Conservation (phyloP, 208 protist species). For the Leishmania major region DNA sequence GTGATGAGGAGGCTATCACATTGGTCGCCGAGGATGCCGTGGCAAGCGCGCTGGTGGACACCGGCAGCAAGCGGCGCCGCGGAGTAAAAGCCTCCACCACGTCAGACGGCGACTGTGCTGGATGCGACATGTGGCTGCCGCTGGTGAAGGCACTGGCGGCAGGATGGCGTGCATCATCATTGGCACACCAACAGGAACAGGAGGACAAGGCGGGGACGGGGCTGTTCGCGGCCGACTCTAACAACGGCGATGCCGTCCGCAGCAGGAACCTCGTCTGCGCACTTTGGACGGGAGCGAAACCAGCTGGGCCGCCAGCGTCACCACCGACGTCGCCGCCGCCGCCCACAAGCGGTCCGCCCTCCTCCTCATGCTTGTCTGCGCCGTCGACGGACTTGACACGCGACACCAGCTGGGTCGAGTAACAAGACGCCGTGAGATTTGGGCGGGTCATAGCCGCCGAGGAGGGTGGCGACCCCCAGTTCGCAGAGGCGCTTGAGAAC, state of each 20-base stretch:
- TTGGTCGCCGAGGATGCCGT: not conserved
- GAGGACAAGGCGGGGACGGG: not conserved
- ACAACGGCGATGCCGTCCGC: not conserved
- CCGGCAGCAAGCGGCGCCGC: not conserved
- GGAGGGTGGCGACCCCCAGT: not conserved
- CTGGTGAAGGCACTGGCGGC: not conserved
- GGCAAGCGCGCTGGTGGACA: not conserved
- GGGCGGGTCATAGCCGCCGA: not conserved
- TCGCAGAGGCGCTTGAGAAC: not conserved
- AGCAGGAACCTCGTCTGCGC: not conserved
- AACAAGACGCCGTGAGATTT: not conserved
- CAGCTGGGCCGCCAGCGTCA: not conserved
- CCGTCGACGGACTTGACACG: not conserved
- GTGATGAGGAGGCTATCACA: not conserved
- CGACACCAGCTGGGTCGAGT: not conserved
- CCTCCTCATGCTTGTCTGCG: not conserved
- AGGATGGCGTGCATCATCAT: not conserved
- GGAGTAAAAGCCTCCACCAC: not conserved
- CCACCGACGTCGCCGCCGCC: not conserved
- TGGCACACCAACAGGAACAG: not conserved
- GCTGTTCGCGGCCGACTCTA: not conserved
- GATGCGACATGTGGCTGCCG: not conserved
- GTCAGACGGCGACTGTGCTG: not conserved
- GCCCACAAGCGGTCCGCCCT: not conserved
- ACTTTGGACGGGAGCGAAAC: not conserved